Percentiles rank a stretch among this genome's conserved stretches.
These are phyloP conservation scores for Wallacemonas sp. DNA, from an alignment of 208 protist species.

Conservation along the genomic window DNA sequence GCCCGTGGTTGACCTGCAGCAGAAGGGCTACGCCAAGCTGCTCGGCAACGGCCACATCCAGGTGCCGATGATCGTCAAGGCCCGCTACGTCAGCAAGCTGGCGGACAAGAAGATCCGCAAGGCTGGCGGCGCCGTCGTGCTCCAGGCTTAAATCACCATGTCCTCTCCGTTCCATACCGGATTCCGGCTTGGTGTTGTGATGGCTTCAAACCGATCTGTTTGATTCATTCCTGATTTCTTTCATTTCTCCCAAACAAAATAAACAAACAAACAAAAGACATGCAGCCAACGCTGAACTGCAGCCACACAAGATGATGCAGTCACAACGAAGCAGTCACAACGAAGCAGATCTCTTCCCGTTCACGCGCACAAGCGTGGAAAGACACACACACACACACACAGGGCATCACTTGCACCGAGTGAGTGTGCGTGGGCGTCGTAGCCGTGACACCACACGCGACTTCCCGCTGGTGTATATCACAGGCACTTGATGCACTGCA, in stretches of 20 bases:
- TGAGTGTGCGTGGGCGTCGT: too few relatives aligned
- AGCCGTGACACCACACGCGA: too few relatives aligned
- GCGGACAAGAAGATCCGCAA: conserved; percentile 99
- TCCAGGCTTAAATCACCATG: conserved; percentile 97
- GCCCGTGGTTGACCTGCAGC: conserved; percentile 98
- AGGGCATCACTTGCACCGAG: too few relatives aligned
- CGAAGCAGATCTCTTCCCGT: too few relatives aligned
- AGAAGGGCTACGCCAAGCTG: conserved; percentile 99
- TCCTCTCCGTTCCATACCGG: conserved; percentile 18
- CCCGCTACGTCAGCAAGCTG: conserved; percentile 98
- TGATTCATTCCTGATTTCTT: conserved; percentile 25
- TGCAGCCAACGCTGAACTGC: too few relatives aligned
- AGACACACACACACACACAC: too few relatives aligned
- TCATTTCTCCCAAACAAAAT: conserved; percentile 19
- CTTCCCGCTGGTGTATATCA: too few relatives aligned
- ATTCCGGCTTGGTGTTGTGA: not conserved
- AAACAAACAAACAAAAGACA: conserved; percentile 10
- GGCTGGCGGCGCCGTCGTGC: conserved; percentile 97
- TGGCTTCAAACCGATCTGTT: conserved; percentile 16
- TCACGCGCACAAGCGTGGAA: too few relatives aligned
- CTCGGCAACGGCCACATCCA: conserved; percentile 98
- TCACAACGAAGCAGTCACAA: too few relatives aligned
- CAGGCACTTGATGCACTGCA: too few relatives aligned
- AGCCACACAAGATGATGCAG: too few relatives aligned
- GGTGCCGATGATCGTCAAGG: conserved; percentile 99